A percentile compares a stretch with the other conserved stretches of the same genome.
phyloP scores from a whole-genome alignment of 345 rosid genomes.

The Citrus inodora region DNA sequence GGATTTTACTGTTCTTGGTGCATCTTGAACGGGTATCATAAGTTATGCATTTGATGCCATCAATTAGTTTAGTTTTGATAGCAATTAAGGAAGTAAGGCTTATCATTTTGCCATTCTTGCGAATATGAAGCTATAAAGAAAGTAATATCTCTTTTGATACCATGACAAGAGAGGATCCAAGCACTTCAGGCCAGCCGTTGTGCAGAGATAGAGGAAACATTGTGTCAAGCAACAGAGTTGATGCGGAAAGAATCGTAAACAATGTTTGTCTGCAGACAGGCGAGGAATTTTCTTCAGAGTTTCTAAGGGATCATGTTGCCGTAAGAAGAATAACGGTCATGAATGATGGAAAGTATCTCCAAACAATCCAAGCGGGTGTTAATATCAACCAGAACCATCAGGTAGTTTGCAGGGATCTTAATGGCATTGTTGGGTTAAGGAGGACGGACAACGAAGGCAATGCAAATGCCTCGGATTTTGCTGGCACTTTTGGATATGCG shows the following conservation, averaged over 20 bases:
- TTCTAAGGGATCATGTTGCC: slow-evolving; percentile 45
- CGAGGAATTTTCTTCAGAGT: slow-evolving; percentile 73
- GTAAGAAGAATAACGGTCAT: slow-evolving; percentile 28
- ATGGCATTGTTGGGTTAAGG: slow-evolving; percentile 29
- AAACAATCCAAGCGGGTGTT: slow-evolving; percentile 15
- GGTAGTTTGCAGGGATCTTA: slow-evolving; percentile 40
- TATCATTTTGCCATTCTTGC: background rate
- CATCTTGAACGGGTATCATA: background rate
- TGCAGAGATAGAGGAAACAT: slow-evolving; percentile 25
- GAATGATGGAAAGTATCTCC: slow-evolving; percentile 20
- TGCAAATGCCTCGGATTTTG: slow-evolving; percentile 35
- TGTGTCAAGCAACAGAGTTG: background rate
- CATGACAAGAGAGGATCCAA: slow-evolving; percentile 52
- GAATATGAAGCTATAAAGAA: slow-evolving; percentile 3
- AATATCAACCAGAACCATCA: slow-evolving; percentile 25
- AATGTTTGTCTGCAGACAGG: slow-evolving; percentile 67
- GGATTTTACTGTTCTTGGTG: background rate
- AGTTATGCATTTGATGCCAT: background rate
- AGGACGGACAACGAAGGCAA: slow-evolving; percentile 35
- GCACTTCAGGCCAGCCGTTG: slow-evolving; percentile 33
- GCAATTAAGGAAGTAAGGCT: background rate
- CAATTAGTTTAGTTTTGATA: background rate
- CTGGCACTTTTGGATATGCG: slow-evolving; percentile 16
- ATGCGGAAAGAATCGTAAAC: slow-evolving; percentile 25
- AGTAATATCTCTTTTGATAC: slow-evolving; percentile 9